Base-by-base conservation (phyloP, 2,329 filamentous ascomycete genomes). In the Phialophora verrucosa region DNA sequence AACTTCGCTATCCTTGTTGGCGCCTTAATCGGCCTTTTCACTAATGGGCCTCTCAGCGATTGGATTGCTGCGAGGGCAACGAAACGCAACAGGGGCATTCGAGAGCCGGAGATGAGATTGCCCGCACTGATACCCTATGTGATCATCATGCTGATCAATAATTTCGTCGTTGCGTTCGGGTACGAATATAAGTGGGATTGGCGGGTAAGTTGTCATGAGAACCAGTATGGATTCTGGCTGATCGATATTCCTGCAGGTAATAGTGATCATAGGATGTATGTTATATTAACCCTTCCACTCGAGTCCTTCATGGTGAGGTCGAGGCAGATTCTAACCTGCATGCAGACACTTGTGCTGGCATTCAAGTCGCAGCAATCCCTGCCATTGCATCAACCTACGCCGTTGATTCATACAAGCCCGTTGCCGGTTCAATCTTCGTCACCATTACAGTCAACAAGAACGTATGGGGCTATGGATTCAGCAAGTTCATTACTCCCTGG, bases 341-440 rank as follows among this genome's bases (percentile, higher is more conserved):
- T 35, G 32, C 32, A 35, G 32, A 83, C 51, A 81, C 82, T 4
- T 83, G 79, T 64, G 81, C 83, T 0, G 85, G 74, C 1, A 84
- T 88, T 38, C 83, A 87, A 73, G 85, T 87, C 23, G 82, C 85
- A 5, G 85, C 85, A 0, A 75, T 89, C 12, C 87, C 87, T 0
- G 82, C 83, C 11, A 88, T 89, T 65, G 81, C 78, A 6, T 83
- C 79, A 35, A 76, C 76, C 81, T 88, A 88, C 71, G 85, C 86
- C 0, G 82, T 89, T 20, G 87, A 89, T 73, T 84, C 81, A 63
- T 89, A 89, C 75, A 89, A 88, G 75, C 85, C 86, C 0, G 83
- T 88, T 2, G 81, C 85, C 0, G 86, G 86, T 2, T 82, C 80
- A 1, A 77, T 88, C 51, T 85, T 88, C 73, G 85, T 88, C 25